Evolutionary conservation across 225 moss, liverwort and hornwort species (phyloP), one percentile per base, ranked within the genome.

Genomic region (Climacium dendroides): DNA sequence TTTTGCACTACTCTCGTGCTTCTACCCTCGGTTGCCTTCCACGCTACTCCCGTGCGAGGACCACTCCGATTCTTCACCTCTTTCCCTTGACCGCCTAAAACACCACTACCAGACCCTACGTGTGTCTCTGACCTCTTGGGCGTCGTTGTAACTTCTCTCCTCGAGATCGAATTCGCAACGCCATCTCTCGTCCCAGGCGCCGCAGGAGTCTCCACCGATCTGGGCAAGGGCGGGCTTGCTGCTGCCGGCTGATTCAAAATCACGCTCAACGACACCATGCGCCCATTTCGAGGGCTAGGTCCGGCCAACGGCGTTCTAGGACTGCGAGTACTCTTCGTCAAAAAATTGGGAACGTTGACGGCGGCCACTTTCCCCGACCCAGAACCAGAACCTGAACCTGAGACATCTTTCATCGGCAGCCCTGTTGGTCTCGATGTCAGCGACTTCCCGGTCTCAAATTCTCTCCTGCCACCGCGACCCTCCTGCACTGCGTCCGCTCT

Each of bases 221-320:
- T 86, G 63, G 86, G 67, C 45, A 73, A 64, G 34, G 22, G 87
- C 45, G 22, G 83, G 76, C 19, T 85, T 25, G 85, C 79, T 88
- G 83, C 91, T 28, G 84, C 76, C 43, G 96, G 83, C 71, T 92
- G 95, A 67, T 91, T 97, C 93, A 97, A 85, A 57, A 97, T 97
- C 65, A 87, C 94, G 79, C 95, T 97, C 76, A 97, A 87, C 47
- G 96, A 97, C 86, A 94, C 88, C 91, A 95, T 96, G 29, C 97
- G 97, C 39, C 95, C 91, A 77, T 89, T 94, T 55, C 94, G 92
- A 74, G 97, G 95, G 63, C 91, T 94, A 41, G 96, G 97, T 74
- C 95, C 92, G 15, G 94, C 91, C 58, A 95, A 83, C 13, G 94
- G 87, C 64, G 92, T 94, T 80, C 94, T 91, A 25, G 93, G 93